Conservation (phyloP, 2,329 filamentous ascomycete species). For the Chaetomium olivaceum region DNA sequence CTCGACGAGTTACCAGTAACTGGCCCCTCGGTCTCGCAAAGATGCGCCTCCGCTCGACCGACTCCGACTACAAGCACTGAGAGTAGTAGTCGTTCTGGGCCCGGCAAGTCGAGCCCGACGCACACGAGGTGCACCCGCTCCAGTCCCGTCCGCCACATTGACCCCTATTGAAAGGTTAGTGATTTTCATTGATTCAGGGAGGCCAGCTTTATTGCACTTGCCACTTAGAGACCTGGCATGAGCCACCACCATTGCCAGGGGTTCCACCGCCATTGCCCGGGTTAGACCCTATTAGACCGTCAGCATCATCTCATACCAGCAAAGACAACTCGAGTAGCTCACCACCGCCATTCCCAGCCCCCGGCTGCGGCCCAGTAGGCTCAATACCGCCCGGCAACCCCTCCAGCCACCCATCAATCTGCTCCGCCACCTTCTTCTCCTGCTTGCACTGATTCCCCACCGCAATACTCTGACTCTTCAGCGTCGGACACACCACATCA, state of each 20-base stretch:
- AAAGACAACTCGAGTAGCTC: background rate
- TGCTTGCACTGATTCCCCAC: conserved; percentile 17
- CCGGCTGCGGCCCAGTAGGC: conserved; percentile 24
- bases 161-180: conserved; percentile 10
- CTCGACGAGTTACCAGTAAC: background rate
- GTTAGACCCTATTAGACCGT: background rate
- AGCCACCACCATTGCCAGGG: background rate
- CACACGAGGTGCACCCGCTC: conserved; percentile 23
- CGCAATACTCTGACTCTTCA: conserved; percentile 22
- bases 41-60: background rate
- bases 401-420: conserved; percentile 21
- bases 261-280: background rate
- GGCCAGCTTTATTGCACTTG: background rate
- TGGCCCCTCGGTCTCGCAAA: background rate
- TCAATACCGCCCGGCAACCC: conserved; percentile 18
- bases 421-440: conserved; percentile 22
- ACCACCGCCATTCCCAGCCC: conserved; percentile 6
- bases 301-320: background rate
- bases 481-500: conserved; percentile 13
- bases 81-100: conserved; percentile 22
- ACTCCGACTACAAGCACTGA: conserved; percentile 16
- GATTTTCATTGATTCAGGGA: background rate
- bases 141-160: conserved; percentile 23
- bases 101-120: conserved; percentile 21
- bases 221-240: conserved; percentile 18